A percentile compares a stretch with the other conserved stretches of the same genome.
Conservation (phyloP, 2,329 filamentous ascomycete species). For the Emydomyces testavorans region DNA sequence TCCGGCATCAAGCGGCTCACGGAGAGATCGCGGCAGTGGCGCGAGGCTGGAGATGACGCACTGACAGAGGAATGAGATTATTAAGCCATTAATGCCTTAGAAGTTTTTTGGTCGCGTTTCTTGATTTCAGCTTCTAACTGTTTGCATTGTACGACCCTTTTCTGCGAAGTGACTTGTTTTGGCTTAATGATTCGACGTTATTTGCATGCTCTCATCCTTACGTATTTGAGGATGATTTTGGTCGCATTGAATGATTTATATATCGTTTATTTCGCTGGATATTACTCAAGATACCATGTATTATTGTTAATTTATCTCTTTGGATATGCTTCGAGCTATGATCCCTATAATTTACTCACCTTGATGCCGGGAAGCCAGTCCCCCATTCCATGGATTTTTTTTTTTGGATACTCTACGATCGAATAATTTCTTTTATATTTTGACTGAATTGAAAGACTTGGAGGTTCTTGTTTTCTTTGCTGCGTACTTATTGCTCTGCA, state of each 20-base stretch:
- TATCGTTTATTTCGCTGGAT: conserved; percentile 1
- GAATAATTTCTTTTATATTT: neutral
- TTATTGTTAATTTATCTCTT: neutral
- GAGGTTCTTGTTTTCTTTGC: too few species aligned
- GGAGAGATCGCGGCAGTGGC: conserved; percentile 80
- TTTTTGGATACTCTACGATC: neutral
- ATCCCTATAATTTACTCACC: neutral
- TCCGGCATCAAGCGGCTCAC: conserved; percentile 68
- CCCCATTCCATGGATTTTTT: neutral
- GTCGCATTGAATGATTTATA: conserved; percentile 1
- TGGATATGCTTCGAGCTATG: neutral
- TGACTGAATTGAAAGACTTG: neutral
- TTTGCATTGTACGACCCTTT: conserved; percentile 1
- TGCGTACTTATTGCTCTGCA: too few species aligned
- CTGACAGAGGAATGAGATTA: conserved; percentile 42
- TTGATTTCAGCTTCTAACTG: neutral
- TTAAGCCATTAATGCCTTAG: too few species aligned
- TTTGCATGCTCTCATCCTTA: conserved; percentile 3
- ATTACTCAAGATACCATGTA: conserved; percentile 8
- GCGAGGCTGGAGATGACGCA: conserved; percentile 70
- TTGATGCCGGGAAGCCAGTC: neutral
- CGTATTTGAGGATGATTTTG: neutral
- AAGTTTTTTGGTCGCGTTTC: too few species aligned
- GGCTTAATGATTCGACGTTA: conserved; percentile 7
- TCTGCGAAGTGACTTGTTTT: neutral